phyloP scores from a whole-genome alignment of 495 filamentous ascomycete species.

The Neurospora sp. region DNA sequence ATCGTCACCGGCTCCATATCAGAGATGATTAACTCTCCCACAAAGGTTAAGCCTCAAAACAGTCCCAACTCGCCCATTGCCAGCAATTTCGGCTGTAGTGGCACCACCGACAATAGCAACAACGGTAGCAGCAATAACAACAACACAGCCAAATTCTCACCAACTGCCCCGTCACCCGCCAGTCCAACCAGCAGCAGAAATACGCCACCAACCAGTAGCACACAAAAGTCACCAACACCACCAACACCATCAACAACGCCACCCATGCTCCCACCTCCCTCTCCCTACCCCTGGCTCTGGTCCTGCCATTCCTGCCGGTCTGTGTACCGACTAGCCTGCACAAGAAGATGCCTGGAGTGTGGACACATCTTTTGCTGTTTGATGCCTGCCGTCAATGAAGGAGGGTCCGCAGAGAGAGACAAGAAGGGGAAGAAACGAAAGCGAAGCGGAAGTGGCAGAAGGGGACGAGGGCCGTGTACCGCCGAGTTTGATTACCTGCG shows the following conservation, averaged over 20 bases:
- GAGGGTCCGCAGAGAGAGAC: neutral
- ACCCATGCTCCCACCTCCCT: conserved; percentile 16
- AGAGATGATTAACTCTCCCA: neutral
- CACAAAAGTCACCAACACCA: neutral
- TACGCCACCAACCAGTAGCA: neutral
- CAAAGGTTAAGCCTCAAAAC: neutral
- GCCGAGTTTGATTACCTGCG: conserved; percentile 34
- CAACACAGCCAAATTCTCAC: neutral
- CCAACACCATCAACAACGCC: conserved; percentile 3
- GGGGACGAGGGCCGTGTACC: conserved; percentile 9
- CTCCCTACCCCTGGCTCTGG: conserved; percentile 34
- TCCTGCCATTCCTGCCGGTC: conserved; percentile 31
- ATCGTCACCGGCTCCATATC: neutral
- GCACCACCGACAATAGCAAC: neutral
- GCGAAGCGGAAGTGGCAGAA: neutral
- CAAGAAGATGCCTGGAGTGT: conserved; percentile 36
- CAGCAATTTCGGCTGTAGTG: neutral
- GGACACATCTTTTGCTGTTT: conserved; percentile 30
- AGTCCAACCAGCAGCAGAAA: neutral
- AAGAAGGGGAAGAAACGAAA: neutral
- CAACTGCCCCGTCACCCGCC: neutral
- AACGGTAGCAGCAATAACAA: neutral
- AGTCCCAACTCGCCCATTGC: neutral
- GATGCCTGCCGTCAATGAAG: neutral
- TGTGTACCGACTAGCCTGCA: conserved; percentile 30